Conservation (phyloP, 2,329 filamentous ascomycete genomes). For the Boeremia exigua region DNA sequence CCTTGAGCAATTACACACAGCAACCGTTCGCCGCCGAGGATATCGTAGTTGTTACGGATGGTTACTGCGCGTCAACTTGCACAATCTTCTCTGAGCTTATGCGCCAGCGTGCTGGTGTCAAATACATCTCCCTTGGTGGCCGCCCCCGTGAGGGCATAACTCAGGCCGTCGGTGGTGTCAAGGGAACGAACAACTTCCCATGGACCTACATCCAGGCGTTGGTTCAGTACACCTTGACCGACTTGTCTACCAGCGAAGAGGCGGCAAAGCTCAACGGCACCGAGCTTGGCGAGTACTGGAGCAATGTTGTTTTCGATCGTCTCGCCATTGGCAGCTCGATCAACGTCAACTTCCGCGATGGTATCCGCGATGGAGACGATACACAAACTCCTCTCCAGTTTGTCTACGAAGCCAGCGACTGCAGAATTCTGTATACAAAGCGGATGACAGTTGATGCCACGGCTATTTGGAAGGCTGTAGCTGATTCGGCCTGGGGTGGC, state of each 20-base stretch:
- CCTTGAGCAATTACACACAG: slow-evolving; percentile 52
- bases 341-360: slow-evolving; percentile 49
- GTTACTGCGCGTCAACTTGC: slow-evolving; percentile 66
- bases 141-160: slow-evolving; percentile 61
- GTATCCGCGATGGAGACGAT: slow-evolving; percentile 53
- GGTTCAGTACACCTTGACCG: slow-evolving; percentile 29
- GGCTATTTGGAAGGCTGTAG: slow-evolving; percentile 59
- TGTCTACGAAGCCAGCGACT: slow-evolving; percentile 66
- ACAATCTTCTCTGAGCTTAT: slow-evolving; percentile 64
- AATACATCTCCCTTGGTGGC: slow-evolving; percentile 66
- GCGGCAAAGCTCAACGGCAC: slow-evolving; percentile 37
- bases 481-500: slow-evolving; percentile 43
- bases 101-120: slow-evolving; percentile 59
- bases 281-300: slow-evolving; percentile 42
- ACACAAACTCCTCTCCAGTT: slow-evolving; percentile 63
- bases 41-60: slow-evolving; percentile 61
- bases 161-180: slow-evolving; percentile 65
- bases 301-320: slow-evolving; percentile 39
- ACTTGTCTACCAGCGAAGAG: slow-evolving; percentile 36
- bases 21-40: slow-evolving; percentile 64
- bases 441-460: slow-evolving; percentile 61
- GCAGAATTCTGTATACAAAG: slow-evolving; percentile 65
- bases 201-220: slow-evolving; percentile 42
- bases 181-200: slow-evolving; percentile 56
- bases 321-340: slow-evolving; percentile 30